phyloP scores from a whole-genome alignment of 441 rosid genomes.

The Bruguiera hainesii region DNA sequence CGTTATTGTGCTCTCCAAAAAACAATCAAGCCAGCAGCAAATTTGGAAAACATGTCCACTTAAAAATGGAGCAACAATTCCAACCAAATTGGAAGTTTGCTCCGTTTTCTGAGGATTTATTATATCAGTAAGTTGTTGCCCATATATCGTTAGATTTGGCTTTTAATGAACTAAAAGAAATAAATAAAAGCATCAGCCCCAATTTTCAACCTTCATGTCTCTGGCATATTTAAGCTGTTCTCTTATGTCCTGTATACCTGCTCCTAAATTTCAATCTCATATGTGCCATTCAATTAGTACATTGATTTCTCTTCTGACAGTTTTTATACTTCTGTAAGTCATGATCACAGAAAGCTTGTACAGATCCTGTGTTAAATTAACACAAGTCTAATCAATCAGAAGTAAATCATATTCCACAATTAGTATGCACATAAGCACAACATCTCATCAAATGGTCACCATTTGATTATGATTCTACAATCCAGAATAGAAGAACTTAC shows the following conservation, averaged over 20 bases:
- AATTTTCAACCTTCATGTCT: background rate
- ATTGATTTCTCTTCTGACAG: background rate
- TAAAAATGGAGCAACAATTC: background rate
- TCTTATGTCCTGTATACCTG: background rate
- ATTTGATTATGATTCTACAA: background rate
- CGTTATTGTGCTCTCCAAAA: too few species aligned
- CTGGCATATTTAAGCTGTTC: background rate
- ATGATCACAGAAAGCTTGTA: conserved; percentile 3
- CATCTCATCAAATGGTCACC: background rate
- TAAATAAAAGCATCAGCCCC: background rate
- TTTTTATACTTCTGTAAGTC: background rate
- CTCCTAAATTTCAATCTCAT: background rate
- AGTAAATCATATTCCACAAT: background rate
- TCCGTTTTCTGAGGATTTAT: background rate
- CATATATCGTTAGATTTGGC: background rate
- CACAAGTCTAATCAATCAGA: too few species aligned
- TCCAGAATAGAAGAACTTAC: conserved; percentile 42
- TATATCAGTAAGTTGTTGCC: background rate
- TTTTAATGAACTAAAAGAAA: too few species aligned
- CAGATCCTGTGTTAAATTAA: background rate
- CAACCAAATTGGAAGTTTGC: background rate
- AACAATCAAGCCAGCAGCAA: too few species aligned
- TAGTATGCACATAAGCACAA: background rate
- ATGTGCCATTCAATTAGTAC: background rate
- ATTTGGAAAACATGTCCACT: too few species aligned